phyloP scores from a whole-genome alignment of 2,329 filamentous ascomycete species.

The Calonectria hawksworthii region DNA sequence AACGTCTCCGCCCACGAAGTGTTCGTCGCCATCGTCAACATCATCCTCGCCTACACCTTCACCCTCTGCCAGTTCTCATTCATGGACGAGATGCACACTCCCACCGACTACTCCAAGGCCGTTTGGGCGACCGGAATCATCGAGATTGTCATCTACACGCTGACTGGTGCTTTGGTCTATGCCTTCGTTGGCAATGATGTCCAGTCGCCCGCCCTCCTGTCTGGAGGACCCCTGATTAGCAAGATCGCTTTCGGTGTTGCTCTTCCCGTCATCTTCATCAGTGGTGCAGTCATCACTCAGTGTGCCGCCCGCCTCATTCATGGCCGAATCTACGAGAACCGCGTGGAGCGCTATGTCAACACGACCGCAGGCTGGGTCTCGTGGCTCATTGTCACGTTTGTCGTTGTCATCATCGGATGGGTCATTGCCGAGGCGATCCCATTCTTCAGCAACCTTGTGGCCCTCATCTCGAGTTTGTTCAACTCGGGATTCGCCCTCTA shows the following conservation, averaged over 20 bases:
- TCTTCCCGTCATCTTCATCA: slow-evolving; percentile 29
- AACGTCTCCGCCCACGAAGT: slow-evolving; percentile 25
- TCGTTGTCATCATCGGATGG: slow-evolving; percentile 23
- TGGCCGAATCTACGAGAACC: slow-evolving; percentile 28
- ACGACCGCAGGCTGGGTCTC: slow-evolving; percentile 26
- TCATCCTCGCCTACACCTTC: slow-evolving; percentile 30
- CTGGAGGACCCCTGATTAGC: slow-evolving; percentile 23
- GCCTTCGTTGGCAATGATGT: slow-evolving; percentile 24
- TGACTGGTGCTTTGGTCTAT: slow-evolving; percentile 28
- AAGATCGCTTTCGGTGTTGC: slow-evolving; percentile 26
- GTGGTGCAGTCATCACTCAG: slow-evolving; percentile 28
- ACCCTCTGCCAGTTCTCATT: slow-evolving; percentile 29
- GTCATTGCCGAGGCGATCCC: slow-evolving; percentile 29
- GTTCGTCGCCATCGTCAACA: slow-evolving; percentile 28
- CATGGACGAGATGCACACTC: slow-evolving; percentile 31
- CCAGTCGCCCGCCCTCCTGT: slow-evolving; percentile 27
- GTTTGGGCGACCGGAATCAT: slow-evolving; percentile 29
- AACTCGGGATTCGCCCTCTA: slow-evolving; percentile 29
- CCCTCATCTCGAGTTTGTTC: slow-evolving; percentile 28
- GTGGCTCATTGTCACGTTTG: slow-evolving; percentile 13
- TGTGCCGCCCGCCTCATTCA: slow-evolving; percentile 24
- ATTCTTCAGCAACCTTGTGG: slow-evolving; percentile 30
- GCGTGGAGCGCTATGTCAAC: slow-evolving; percentile 28
- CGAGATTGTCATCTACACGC: slow-evolving; percentile 28
- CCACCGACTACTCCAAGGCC: slow-evolving; percentile 27